phyloP scores from a whole-genome alignment of 2,329 filamentous ascomycete species.

The Aspergillus sp. region DNA sequence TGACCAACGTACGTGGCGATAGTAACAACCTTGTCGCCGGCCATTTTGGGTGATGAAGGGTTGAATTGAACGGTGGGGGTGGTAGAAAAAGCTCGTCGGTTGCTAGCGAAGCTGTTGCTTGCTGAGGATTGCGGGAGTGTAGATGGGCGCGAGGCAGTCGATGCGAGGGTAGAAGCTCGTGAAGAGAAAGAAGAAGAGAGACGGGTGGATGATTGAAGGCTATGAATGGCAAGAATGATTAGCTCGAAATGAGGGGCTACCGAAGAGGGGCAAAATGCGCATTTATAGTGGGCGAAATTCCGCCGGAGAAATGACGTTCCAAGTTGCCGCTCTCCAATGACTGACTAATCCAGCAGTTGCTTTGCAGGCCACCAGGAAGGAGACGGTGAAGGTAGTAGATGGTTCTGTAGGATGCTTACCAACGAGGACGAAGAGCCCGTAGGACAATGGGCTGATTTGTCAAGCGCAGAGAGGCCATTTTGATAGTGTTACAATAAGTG shows the following conservation, averaged over 20 bases:
- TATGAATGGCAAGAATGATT: slow-evolving; percentile 16
- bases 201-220: slow-evolving; percentile 29
- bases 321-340: slow-evolving; percentile 15
- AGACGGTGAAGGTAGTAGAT: not conserved
- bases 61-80: slow-evolving; percentile 38
- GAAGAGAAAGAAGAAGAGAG: slow-evolving; percentile 21
- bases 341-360: slow-evolving; percentile 25
- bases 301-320: slow-evolving; percentile 27
- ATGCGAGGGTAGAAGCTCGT: slow-evolving; percentile 11
- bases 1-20: slow-evolving; percentile 27
- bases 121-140: slow-evolving; percentile 5
- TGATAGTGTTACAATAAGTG: slow-evolving; percentile 4
- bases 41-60: slow-evolving; percentile 42
- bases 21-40: slow-evolving; percentile 19
- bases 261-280: slow-evolving; percentile 23
- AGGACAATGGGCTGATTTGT: slow-evolving; percentile 12
- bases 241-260: slow-evolving; percentile 23
- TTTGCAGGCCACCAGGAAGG: slow-evolving; percentile 9
- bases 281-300: slow-evolving; percentile 27
- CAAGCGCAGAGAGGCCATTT: slow-evolving; percentile 17
- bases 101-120: slow-evolving; percentile 4
- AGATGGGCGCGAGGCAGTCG: slow-evolving; percentile 11
- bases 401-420: slow-evolving; percentile 17
- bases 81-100: slow-evolving; percentile 29
- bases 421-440: slow-evolving; percentile 12